A percentile compares a stretch with the other conserved stretches of the same genome.
Evolutionary conservation across 2,329 filamentous ascomycete species (phyloP).

Genomic region (Alternaria consortialis): DNA sequence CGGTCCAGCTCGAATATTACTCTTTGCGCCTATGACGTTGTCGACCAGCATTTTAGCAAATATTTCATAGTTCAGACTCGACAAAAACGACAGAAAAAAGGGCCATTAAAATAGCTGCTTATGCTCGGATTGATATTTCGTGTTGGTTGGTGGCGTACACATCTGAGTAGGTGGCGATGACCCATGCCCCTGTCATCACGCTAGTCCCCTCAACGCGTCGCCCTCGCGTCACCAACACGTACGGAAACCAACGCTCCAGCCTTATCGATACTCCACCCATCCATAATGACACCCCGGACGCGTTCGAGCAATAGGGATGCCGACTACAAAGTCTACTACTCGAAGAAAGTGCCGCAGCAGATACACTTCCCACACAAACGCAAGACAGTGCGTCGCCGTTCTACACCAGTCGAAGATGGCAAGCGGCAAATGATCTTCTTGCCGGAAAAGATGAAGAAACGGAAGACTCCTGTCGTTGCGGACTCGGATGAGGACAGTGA

Average conservation of each 20-base stretch:
- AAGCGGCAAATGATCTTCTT: slow-evolving; percentile 42
- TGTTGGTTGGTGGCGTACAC: too few species aligned
- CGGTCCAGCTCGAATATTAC: too few species aligned
- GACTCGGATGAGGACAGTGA: slow-evolving; percentile 28
- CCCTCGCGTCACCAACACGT: slow-evolving; percentile 23
- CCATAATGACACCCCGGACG: slow-evolving; percentile 41
- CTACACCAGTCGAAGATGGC: slow-evolving; percentile 17
- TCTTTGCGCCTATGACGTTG: too few species aligned
- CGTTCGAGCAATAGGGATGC: slow-evolving; percentile 37
- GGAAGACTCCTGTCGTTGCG: slow-evolving; percentile 11
- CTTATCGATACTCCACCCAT: slow-evolving; percentile 9
- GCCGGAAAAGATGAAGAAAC: slow-evolving; percentile 38
- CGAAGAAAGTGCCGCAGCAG: slow-evolving; percentile 44
- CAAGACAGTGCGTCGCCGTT: slow-evolving; percentile 40
- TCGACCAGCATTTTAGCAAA: too few species aligned
- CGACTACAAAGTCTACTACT: slow-evolving; percentile 42
- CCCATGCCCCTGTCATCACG: slow-evolving; percentile 17
- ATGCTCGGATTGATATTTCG: neutral
- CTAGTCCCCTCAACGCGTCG: slow-evolving; percentile 37
- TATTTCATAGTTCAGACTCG: neutral
- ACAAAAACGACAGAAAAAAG: neutral
- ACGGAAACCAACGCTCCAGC: neutral
- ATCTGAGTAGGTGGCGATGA: slow-evolving; percentile 2
- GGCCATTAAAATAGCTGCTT: fast-evolving
- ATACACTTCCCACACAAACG: slow-evolving; percentile 38